Evolutionary conservation across 1,284 basidiomycete genomes (phyloP), one percentile per base, ranked within the genome.

Genomic region (Rhodotorula sp.): DNA sequence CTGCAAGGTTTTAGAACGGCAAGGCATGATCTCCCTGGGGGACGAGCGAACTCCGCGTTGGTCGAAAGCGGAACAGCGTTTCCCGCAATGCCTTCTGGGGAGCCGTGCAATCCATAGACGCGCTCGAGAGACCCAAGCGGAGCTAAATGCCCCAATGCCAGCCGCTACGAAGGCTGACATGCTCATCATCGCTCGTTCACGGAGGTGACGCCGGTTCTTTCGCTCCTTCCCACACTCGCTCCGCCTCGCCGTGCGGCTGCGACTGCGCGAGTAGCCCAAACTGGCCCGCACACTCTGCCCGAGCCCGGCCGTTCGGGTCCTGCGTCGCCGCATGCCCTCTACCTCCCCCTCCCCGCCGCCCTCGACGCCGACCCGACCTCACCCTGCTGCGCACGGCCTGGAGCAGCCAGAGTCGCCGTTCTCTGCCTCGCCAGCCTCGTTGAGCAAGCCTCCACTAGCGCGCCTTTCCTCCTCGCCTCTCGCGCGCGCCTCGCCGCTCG

Each of bases 401-500:
- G 9, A 36, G 19, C 2, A 17, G 0, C 21, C 51, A 22, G 37
- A 41, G 21, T 63, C 61, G 50, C 7, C 53, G 9, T 64, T 55
- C 39, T n/a, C 53, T 2, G 32, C 29, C 25, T n/a, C 29, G 1
- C 32, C 62, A 0, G 22, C 54, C 0, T 46, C 62, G 12, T 15
- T 64, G n/a, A n/a, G n/a, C 6, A 32, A 19, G 15, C 54, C 62
- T 4, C 53, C 37, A 4, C 62, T 36, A 15, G 53, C 54, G 2
- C 37, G n/a, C 39, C n/a, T 56, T 32, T 4, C 39, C 13, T 55
- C 62, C 29, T 15, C 62, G 15, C 41, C 32, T 1, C 39, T 54
- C 17, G 13, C 39, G 25, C 51, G 50, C 10, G n/a, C 27, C 22
- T 67, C 86, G 2, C 88, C 88, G 8, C 85, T 86, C 54, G 85